Conservation (phyloP, 352 stramenopile species). For the Globisporangium irregulare region DNA sequence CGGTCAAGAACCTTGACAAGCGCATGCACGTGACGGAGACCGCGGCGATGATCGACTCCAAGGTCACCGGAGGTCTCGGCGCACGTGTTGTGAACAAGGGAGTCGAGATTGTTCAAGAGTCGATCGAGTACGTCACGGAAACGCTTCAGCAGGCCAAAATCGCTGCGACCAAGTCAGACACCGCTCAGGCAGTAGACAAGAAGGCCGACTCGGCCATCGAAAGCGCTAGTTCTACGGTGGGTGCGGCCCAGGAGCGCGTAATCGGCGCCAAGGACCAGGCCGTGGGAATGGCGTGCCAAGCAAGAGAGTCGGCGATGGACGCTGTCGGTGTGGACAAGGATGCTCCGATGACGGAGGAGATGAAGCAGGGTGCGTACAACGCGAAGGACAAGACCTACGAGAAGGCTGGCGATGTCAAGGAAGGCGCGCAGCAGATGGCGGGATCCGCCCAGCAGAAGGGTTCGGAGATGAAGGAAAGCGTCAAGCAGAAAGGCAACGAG, state of each 20-base stretch:
- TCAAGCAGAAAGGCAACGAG: neutral
- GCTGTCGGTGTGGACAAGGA: too few relatives aligned
- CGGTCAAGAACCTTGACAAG: neutral
- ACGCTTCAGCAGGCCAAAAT: neutral
- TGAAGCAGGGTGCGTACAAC: neutral
- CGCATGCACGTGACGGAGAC: neutral
- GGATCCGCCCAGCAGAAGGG: constrained; percentile 1
- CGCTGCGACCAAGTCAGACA: neutral
- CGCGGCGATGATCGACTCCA: neutral
- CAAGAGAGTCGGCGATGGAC: too few relatives aligned
- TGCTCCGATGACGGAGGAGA: neutral
- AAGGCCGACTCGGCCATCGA: neutral
- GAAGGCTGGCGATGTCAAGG: neutral
- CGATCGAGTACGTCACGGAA: neutral
- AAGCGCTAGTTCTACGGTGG: neutral
- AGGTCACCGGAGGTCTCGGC: neutral
- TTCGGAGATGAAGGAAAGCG: neutral
- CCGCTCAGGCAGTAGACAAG: neutral
- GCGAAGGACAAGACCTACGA: neutral
- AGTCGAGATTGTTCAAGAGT: neutral
- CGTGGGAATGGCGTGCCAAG: neutral
- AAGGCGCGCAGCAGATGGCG: constrained; percentile 8
- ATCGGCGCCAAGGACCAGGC: neutral
- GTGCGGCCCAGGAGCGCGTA: neutral
- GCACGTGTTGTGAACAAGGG: neutral